Percentiles rank a stretch among this genome's conserved stretches.
phyloP scores from a whole-genome alignment of 208 protist species.

The Leishmania amazonensis region DNA sequence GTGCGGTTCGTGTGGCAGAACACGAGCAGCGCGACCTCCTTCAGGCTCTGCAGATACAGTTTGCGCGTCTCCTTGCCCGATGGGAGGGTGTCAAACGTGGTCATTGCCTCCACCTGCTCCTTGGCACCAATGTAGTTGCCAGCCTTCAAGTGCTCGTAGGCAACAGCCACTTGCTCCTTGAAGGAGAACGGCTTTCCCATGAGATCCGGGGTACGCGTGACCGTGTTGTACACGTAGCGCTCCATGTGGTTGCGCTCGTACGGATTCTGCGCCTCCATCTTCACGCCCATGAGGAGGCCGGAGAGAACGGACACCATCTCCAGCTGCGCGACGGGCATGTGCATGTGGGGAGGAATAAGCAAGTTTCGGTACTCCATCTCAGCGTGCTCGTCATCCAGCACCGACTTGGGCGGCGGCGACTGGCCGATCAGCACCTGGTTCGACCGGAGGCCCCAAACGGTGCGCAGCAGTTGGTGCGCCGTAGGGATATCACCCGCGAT shows the following conservation, averaged over 20 bases:
- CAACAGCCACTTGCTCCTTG: constrained; percentile 63
- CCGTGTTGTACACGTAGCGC: constrained; percentile 70
- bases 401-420: constrained; percentile 39
- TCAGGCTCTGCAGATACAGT: constrained; percentile 57
- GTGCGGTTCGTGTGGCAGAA: constrained; percentile 81
- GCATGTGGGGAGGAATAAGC: constrained; percentile 48
- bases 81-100: constrained; percentile 60
- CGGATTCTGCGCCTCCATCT: constrained; percentile 78
- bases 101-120: constrained; percentile 66
- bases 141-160: constrained; percentile 68
- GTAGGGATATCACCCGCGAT: constrained; percentile 58
- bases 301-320: constrained; percentile 82
- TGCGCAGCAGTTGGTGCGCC: constrained; percentile 65
- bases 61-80: constrained; percentile 51
- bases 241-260: constrained; percentile 73
- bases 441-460: constrained; percentile 56
- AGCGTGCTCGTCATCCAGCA: constrained; percentile 42
- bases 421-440: constrained; percentile 73
- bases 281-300: constrained; percentile 71
- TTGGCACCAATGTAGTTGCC: constrained; percentile 72
- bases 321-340: constrained; percentile 73
- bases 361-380: constrained; percentile 66
- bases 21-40: constrained; percentile 74
- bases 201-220: constrained; percentile 52
- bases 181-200: constrained; percentile 65